Conservation (phyloP, 495 filamentous ascomycete genomes). For the Xylaria curta region DNA sequence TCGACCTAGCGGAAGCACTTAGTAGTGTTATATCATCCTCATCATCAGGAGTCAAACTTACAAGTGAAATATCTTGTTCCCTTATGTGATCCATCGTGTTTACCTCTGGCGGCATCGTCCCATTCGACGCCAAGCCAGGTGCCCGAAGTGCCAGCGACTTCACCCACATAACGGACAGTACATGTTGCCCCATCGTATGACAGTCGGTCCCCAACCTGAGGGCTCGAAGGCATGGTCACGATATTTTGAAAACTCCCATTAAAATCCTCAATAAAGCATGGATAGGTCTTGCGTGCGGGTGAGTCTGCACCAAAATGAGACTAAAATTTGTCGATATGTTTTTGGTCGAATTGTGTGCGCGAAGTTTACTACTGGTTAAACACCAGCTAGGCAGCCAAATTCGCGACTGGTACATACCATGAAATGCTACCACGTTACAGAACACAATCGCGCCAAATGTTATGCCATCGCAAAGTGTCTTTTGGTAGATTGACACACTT, state of each 20-base stretch:
- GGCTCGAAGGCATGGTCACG: conserved; percentile 29
- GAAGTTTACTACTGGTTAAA: conserved; percentile 18
- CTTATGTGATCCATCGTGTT: conserved; percentile 84
- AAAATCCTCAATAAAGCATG: neutral
- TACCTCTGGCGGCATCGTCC: conserved; percentile 85
- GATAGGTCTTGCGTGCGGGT: neutral
- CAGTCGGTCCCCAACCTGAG: conserved; percentile 70
- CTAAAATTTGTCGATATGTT: neutral
- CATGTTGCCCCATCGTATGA: conserved; percentile 77
- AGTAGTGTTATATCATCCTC: neutral
- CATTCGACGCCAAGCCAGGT: conserved; percentile 96
- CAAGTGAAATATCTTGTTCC: conserved; percentile 85
- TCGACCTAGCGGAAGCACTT: conserved; percentile 53
- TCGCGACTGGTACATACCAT: neutral
- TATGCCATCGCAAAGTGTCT: neutral
- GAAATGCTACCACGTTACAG: neutral
- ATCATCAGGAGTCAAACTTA: no score
- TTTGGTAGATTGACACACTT: neutral
- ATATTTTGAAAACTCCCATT: neutral
- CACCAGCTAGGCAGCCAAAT: conserved; percentile 27
- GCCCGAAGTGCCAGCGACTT: conserved; percentile 75
- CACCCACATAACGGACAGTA: conserved; percentile 84
- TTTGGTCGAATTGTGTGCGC: neutral
- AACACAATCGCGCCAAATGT: neutral
- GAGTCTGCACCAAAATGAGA: neutral